These are phyloP conservation scores for Lumnitzera littorea DNA, from an alignment of 345 rosid species.

Conservation along the genomic window DNA sequence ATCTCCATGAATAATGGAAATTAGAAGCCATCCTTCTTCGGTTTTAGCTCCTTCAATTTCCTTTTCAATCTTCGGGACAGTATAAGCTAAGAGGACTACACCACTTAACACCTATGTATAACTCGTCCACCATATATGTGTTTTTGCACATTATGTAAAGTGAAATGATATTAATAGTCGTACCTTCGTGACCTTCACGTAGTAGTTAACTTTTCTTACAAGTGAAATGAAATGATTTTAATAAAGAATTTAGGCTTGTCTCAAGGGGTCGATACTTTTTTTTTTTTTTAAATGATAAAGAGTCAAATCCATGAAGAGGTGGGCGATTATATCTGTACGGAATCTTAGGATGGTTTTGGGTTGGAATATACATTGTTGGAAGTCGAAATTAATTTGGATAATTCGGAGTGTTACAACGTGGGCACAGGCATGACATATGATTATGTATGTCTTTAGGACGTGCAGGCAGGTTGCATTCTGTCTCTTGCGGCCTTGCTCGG, in stretches of 20 bases:
- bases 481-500: too few relatives aligned
- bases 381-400: too few relatives aligned
- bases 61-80: neutral
- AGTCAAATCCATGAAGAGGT: neutral
- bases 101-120: too few relatives aligned
- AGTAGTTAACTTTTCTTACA: slow-evolving; percentile 1
- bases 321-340: neutral
- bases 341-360: neutral
- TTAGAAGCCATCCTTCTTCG: slow-evolving; percentile 16
- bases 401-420: slow-evolving; percentile 2
- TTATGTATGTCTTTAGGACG: neutral
- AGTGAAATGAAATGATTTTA: slow-evolving; percentile 7
- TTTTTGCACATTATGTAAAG: too few relatives aligned
- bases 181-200: slow-evolving; percentile 36
- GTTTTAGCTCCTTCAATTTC: neutral
- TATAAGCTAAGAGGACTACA: neutral
- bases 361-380: too few relatives aligned
- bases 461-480: slow-evolving; percentile 4
- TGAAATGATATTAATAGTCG: neutral
- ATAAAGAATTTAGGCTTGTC: too few relatives aligned
- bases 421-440: neutral
- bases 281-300: neutral
- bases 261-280: neutral
- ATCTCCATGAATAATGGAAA: slow-evolving; percentile 28
- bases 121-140: too few relatives aligned